Percentiles rank a stretch among this genome's conserved stretches.
phyloP scores from a whole-genome alignment of 2,329 filamentous ascomycete species.

The Fusarium sp. region DNA sequence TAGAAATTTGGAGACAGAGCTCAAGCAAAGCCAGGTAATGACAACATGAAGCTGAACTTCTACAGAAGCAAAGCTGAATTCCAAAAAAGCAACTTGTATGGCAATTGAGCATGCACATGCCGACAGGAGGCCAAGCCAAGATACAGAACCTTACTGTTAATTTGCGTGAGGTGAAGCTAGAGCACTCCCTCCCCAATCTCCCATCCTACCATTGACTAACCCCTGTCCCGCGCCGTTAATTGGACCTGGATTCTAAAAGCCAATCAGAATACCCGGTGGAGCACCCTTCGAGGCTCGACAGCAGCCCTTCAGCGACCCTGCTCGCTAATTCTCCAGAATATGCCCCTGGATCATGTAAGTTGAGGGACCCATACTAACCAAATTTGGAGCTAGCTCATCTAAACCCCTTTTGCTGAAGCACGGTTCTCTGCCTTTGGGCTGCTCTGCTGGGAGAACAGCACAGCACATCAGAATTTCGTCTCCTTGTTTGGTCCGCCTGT shows the following conservation, averaged over 20 bases:
- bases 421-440: conserved; percentile 42
- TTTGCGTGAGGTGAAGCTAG: conserved; percentile 35
- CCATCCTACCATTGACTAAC: conserved; percentile 33
- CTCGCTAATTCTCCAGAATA: conserved; percentile 47
- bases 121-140: conserved; percentile 11
- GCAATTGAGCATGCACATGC: not conserved
- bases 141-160: conserved; percentile 19
- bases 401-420: conserved; percentile 51
- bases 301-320: conserved; percentile 39
- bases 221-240: conserved; percentile 41
- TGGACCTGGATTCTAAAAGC: conserved; percentile 28
- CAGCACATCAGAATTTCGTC: conserved; percentile 51
- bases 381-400: conserved; percentile 41
- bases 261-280: conserved; percentile 33
- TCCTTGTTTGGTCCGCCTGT: conserved; percentile 45
- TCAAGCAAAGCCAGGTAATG: not conserved
- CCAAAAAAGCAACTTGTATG: conserved; percentile 2
- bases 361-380: conserved; percentile 39
- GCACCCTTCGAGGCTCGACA: conserved; percentile 16
- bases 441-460: conserved; percentile 47
- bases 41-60: not conserved
- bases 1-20: not conserved
- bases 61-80: conserved; percentile 3
- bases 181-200: conserved; percentile 43
- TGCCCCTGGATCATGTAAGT: conserved; percentile 38